Evolutionary conservation across 768 basidiomycete genomes (phyloP).

Genomic region (Lenzites betulinus): DNA sequence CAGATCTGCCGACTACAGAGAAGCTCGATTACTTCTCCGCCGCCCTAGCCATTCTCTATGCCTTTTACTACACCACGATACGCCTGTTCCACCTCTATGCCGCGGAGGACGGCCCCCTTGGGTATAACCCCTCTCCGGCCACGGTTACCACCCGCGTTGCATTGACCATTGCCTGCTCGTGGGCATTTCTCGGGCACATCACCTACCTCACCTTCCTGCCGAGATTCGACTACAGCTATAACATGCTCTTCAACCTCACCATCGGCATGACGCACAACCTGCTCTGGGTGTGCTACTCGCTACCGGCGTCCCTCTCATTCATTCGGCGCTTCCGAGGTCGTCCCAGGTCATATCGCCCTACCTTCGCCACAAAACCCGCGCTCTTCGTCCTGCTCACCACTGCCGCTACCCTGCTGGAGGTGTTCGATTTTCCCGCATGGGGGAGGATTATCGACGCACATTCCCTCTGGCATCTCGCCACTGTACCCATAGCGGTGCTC

Average conservation of each 20-base stretch:
- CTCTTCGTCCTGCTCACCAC: constrained; percentile 71
- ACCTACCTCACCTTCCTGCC: constrained; percentile 75
- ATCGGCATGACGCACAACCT: constrained; percentile 79
- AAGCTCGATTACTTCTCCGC: constrained; percentile 96
- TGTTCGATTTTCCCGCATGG: constrained; percentile 90
- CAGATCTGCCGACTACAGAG: constrained; percentile 84
- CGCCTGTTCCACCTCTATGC: constrained; percentile 79
- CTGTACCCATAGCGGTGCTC: constrained; percentile 68
- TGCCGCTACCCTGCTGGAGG: constrained; percentile 73
- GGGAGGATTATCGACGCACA: constrained; percentile 84
- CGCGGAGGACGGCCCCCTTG: constrained; percentile 24
- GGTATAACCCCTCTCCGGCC: constrained; percentile 21
- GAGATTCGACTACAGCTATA: constrained; percentile 92
- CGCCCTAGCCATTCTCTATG: constrained; percentile 77
- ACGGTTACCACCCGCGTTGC: constrained; percentile 15
- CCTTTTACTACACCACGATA: constrained; percentile 75
- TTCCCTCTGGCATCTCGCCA: constrained; percentile 89
- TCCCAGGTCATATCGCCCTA: constrained; percentile 59
- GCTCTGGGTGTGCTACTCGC: constrained; percentile 77
- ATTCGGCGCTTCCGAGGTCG: constrained; percentile 57
- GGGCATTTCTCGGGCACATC: constrained; percentile 69
- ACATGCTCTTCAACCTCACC: constrained; percentile 80
- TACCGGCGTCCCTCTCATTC: constrained; percentile 49
- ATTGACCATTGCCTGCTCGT: constrained; percentile 56
- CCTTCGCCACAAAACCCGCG: constrained; percentile 53